Evolutionary conservation across 83 land plant genomes (phyloP).

Genomic region (Diphasiastrum complanatum): DNA sequence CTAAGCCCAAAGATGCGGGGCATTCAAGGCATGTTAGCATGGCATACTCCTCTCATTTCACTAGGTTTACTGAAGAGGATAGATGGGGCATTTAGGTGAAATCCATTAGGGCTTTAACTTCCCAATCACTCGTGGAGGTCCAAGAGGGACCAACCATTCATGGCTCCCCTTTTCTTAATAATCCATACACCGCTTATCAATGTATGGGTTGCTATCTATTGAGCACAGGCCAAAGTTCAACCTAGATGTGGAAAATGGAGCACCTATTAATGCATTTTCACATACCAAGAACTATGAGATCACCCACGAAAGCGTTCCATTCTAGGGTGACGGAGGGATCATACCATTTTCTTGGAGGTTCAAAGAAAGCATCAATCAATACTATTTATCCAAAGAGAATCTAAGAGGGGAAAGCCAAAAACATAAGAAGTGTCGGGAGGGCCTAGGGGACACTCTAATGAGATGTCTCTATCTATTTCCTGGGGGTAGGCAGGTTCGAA

Average conservation of each 20-base stretch:
- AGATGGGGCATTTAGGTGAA: neutral
- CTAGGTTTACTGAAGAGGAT: neutral
- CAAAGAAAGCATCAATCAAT: too few relatives aligned
- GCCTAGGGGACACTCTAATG: conserved; percentile 6
- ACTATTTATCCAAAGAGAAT: too few relatives aligned
- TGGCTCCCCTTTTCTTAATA: neutral
- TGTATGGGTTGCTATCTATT: neutral
- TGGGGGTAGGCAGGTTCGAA: conserved; percentile 8
- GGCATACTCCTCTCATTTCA: conserved; percentile 8
- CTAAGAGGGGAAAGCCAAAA: too few relatives aligned
- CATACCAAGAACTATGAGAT: neutral
- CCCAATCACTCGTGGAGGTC: neutral
- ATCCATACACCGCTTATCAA: neutral
- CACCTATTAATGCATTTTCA: neutral
- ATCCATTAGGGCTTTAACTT: neutral
- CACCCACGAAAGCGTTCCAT: neutral
- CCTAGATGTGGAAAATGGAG: too few relatives aligned
- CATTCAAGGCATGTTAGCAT: conserved; percentile 7
- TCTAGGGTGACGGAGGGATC: neutral
- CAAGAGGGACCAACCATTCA: neutral
- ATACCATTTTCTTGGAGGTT: too few relatives aligned
- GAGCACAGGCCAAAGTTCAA: neutral
- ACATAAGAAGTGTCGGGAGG: neutral
- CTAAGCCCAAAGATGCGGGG: conserved; percentile 6
- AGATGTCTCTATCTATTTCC: conserved; percentile 12